A percentile compares a stretch with the other conserved stretches of the same genome.
Conservation (phyloP, 768 basidiomycete species). For the Galerina sulciceps region DNA sequence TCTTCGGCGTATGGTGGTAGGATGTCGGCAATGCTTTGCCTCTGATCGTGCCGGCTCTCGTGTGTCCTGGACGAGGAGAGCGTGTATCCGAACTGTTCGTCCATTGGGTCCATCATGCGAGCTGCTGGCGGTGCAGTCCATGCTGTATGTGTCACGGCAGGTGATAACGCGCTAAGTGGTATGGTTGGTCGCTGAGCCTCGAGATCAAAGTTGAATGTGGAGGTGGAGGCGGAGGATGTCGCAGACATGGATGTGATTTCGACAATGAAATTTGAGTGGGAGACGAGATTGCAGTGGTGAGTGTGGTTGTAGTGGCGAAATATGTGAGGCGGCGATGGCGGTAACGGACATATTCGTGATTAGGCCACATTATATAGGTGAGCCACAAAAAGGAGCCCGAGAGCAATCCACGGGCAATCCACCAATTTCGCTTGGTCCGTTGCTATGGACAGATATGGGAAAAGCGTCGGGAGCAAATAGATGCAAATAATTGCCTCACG, state of each 20-base stretch:
- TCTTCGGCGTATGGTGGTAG: conserved; percentile 52
- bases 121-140: conserved; percentile 18
- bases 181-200: conserved; percentile 11
- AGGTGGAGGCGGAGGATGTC: neutral
- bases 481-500: neutral
- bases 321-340: neutral
- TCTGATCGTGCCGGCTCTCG: conserved; percentile 45
- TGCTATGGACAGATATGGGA: conserved; percentile 1
- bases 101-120: conserved; percentile 25
- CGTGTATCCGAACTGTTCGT: conserved; percentile 42
- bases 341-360: neutral
- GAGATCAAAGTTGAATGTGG: conserved; percentile 8
- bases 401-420: conserved; percentile 12
- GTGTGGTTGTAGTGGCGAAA: neutral
- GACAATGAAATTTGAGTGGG: neutral
- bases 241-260: conserved; percentile 1
- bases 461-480: neutral
- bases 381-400: neutral
- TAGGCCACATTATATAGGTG: conserved; percentile 3
- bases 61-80: conserved; percentile 34
- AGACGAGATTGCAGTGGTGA: neutral
- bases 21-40: conserved; percentile 31
- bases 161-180: conserved; percentile 10
- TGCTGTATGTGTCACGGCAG: conserved; percentile 22
- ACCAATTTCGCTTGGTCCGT: conserved; percentile 5